Percentiles rank a stretch among this genome's conserved stretches.
phyloP scores from a whole-genome alignment of 768 basidiomycete species.

The Suillus variegatus region DNA sequence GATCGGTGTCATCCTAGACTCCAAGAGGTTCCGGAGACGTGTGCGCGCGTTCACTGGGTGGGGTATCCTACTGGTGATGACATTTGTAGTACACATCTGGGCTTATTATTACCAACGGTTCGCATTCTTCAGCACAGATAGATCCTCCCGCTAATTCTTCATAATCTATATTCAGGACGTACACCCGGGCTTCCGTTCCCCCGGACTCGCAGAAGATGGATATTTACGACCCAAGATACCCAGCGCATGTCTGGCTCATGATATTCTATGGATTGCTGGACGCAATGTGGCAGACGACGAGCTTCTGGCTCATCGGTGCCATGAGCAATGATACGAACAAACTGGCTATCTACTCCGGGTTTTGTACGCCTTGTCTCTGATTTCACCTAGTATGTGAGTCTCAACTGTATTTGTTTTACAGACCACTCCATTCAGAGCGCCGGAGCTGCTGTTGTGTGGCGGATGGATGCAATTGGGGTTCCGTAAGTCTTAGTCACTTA shows the following conservation, averaged over 20 bases:
- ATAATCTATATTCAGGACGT: slow-evolving; percentile 39
- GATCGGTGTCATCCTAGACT: slow-evolving; percentile 69
- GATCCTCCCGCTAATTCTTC: not conserved
- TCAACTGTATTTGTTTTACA: slow-evolving; percentile 17
- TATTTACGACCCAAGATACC: slow-evolving; percentile 35
- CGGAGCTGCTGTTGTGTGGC: slow-evolving; percentile 71
- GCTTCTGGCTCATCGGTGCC: slow-evolving; percentile 80
- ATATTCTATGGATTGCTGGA: slow-evolving; percentile 73
- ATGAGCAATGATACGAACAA: slow-evolving; percentile 81
- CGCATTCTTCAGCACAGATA: slow-evolving; percentile 14
- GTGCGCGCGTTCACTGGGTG: slow-evolving; percentile 69
- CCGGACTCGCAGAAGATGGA: slow-evolving; percentile 51
- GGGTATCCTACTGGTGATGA: slow-evolving; percentile 57
- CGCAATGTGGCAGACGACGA: slow-evolving; percentile 79
- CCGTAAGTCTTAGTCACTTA: slow-evolving; percentile 49
- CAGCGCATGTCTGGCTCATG: slow-evolving; percentile 54
- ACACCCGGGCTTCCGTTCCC: slow-evolving; percentile 56
- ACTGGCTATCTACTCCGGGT: slow-evolving; percentile 75
- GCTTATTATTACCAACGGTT: slow-evolving; percentile 74
- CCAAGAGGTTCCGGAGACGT: slow-evolving; percentile 53
- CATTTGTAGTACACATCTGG: slow-evolving; percentile 72
- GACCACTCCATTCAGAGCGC: slow-evolving; percentile 79
- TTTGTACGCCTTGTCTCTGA: slow-evolving; percentile 52
- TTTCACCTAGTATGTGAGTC: not conserved
- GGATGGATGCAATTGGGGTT: slow-evolving; percentile 60